Percentiles rank a stretch among this genome's conserved stretches.
Conservation (phyloP, 2,329 filamentous ascomycete species). For the Penicillium sp. region DNA sequence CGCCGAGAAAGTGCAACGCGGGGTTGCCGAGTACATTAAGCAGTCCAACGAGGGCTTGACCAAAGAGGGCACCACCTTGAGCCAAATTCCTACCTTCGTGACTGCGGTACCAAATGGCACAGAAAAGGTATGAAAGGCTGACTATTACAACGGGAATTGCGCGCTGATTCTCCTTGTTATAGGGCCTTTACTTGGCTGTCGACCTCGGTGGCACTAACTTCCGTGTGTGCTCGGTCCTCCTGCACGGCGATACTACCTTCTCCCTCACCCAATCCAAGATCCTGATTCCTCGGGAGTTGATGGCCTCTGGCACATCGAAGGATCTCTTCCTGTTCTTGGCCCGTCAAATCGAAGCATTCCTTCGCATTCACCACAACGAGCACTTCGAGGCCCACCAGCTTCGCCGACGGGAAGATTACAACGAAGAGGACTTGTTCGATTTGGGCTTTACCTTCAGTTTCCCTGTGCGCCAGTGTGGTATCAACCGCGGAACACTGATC, state of each 20-base stretch:
- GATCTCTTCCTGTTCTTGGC: slow-evolving; percentile 92
- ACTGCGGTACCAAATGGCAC: slow-evolving; percentile 95
- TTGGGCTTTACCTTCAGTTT: slow-evolving; percentile 99
- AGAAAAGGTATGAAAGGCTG: slow-evolving; percentile 69
- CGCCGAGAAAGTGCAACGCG: slow-evolving; percentile 73
- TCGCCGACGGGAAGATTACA: slow-evolving; percentile 62
- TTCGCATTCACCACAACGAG: slow-evolving; percentile 82
- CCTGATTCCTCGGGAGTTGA: slow-evolving; percentile 82
- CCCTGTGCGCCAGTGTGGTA: slow-evolving; percentile 87
- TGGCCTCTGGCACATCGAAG: slow-evolving; percentile 81
- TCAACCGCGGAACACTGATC: slow-evolving; percentile 92
- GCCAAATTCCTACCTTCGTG: slow-evolving; percentile 96
- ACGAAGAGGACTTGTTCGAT: slow-evolving; percentile 78
- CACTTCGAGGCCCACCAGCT: slow-evolving; percentile 73
- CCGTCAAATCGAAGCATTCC: slow-evolving; percentile 85
- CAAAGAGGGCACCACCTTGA: slow-evolving; percentile 76
- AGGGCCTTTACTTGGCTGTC: slow-evolving; percentile 94
- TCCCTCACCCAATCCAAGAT: slow-evolving; percentile 91
- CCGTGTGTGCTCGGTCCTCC: slow-evolving; percentile 89
- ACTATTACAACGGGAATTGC: background rate
- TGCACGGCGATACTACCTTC: slow-evolving; percentile 94
- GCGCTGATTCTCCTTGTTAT: slow-evolving; percentile 20
- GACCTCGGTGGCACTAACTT: slow-evolving; percentile 99
- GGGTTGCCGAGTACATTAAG: slow-evolving; percentile 79
- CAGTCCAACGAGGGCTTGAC: slow-evolving; percentile 85